Conservation (phyloP, 1,139 yeast genomes). For the Trichomonascaceae sp. region DNA sequence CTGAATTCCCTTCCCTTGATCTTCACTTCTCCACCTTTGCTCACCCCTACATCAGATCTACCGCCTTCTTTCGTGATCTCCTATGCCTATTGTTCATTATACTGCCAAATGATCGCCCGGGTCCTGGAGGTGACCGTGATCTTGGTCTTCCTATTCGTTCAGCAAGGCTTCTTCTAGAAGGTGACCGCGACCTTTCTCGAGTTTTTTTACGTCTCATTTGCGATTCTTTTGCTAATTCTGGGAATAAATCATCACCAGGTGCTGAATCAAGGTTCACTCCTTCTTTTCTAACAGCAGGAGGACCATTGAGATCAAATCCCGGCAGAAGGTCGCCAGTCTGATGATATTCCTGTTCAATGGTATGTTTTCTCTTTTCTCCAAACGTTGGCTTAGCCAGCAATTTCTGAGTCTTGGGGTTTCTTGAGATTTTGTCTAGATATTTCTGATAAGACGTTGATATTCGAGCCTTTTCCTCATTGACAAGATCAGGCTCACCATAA, state of each 20-base stretch:
- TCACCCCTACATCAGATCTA: constrained; percentile 18
- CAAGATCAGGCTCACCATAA: constrained; percentile 68
- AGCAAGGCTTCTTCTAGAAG: constrained; percentile 8
- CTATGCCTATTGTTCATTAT: constrained; percentile 6
- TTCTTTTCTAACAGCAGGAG: constrained; percentile 1
- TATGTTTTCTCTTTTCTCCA: background rate
- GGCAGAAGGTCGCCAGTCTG: constrained; percentile 9
- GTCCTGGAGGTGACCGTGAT: constrained; percentile 5
- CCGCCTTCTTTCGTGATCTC: constrained; percentile 11
- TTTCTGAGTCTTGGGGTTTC: constrained; percentile 4
- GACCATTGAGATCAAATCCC: background rate
- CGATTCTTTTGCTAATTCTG: constrained; percentile 2
- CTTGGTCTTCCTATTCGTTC: constrained; percentile 1
- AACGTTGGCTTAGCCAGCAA: background rate
- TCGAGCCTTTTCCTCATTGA: constrained; percentile 12
- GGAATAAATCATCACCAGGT: constrained; percentile 9
- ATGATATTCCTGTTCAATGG: constrained; percentile 2
- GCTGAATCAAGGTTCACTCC: background rate
- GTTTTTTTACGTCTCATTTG: background rate
- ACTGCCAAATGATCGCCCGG: constrained; percentile 11
- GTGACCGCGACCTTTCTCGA: constrained; percentile 5
- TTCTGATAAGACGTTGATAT: constrained; percentile 24
- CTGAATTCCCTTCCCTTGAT: no score
- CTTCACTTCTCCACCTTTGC: no score
- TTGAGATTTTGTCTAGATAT: constrained; percentile 9